Evolutionary conservation across 108 stramenopile genomes (phyloP).

Genomic region (Pseudonitzschia pungens): DNA sequence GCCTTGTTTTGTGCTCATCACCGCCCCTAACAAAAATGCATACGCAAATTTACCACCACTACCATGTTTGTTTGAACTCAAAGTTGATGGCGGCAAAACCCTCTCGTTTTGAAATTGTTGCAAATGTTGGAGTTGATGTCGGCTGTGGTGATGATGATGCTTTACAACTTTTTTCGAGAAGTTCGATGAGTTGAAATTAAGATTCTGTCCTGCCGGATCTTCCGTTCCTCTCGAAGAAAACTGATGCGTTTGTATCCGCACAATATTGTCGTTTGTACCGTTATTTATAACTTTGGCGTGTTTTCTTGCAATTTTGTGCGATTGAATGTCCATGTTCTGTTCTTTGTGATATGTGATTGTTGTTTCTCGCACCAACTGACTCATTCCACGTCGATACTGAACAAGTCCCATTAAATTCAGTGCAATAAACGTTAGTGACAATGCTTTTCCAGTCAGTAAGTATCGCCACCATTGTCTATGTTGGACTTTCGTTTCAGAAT

Average conservation of each 20-base stretch:
- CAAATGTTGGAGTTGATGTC: not conserved
- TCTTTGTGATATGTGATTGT: not conserved
- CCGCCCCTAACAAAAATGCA: slow-evolving; percentile 44
- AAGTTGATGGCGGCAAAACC: not conserved
- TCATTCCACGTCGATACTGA: not conserved
- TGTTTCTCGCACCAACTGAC: not conserved
- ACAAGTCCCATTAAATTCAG: slow-evolving; percentile 2
- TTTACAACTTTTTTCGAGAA: not conserved
- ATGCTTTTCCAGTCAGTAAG: not conserved
- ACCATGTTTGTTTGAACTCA: not conserved
- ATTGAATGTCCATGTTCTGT: not conserved
- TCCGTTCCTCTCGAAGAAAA: no score
- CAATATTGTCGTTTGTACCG: no score
- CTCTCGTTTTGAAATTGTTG: not conserved
- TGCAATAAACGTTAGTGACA: not conserved
- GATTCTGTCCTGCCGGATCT: no score
- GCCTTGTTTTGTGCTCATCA: slow-evolving; percentile 12
- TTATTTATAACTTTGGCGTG: not conserved
- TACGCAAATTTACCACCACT: slow-evolving; percentile 31
- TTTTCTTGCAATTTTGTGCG: not conserved
- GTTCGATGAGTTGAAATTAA: not conserved
- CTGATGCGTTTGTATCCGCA: no score
- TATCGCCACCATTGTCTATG: not conserved
- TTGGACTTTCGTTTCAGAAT: not conserved
- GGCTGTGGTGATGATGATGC: not conserved